These are phyloP conservation scores for Boletus patriciae DNA, from an alignment of 768 basidiomycete species.

Conservation along the genomic window DNA sequence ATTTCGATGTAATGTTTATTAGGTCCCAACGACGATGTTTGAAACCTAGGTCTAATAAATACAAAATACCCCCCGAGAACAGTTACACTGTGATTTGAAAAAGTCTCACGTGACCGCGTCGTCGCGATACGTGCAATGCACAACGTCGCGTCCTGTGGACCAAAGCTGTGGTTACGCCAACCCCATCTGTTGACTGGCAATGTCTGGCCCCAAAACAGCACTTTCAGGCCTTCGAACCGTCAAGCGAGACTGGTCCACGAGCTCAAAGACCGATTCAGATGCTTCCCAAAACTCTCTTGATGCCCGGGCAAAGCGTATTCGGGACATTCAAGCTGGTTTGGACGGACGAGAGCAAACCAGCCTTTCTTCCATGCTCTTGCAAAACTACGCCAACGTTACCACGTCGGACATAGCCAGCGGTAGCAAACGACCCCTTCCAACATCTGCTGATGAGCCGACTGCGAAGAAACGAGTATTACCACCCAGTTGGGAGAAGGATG, in stretches of 20 bases:
- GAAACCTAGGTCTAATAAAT: no score
- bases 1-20: no score
- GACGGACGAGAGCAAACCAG: slow-evolving; percentile 39
- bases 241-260: slow-evolving; percentile 61
- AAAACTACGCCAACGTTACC: slow-evolving; percentile 14
- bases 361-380: slow-evolving; percentile 5
- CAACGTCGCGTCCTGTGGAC: background rate
- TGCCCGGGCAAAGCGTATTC: slow-evolving; percentile 44
- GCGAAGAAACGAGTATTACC: slow-evolving; percentile 63
- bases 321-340: slow-evolving; percentile 60
- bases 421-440: slow-evolving; percentile 36
- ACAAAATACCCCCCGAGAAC: no score
- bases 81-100: slow-evolving; percentile 16
- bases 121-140: background rate
- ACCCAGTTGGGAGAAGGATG: slow-evolving; percentile 43
- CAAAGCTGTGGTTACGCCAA: background rate
- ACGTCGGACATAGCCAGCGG: slow-evolving; percentile 23
- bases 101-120: slow-evolving; percentile 25
- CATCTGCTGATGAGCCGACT: slow-evolving; percentile 25
- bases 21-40: no score
- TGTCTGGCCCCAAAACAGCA: slow-evolving; percentile 35
- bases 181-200: background rate
- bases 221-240: slow-evolving; percentile 63
- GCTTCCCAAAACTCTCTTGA: slow-evolving; percentile 22
- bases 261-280: slow-evolving; percentile 35